Evolutionary conservation across 306 rosid genomes (phyloP), one percentile per base, ranked within the genome.

Genomic region (Gleditsia sinensis): DNA sequence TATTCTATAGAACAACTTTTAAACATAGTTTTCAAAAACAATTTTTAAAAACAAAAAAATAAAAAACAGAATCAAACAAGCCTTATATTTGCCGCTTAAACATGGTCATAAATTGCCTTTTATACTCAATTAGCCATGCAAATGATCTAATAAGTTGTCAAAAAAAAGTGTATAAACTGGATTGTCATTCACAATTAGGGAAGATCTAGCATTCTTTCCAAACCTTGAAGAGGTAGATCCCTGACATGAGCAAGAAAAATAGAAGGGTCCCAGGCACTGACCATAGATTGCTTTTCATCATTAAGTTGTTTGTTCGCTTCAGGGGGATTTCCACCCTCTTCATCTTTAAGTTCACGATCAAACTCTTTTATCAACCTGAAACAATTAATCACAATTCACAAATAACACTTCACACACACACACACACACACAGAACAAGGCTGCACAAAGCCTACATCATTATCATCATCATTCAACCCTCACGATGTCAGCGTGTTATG

Each of bases 251-350:
- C 67, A 9, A 42, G 51, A 48, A 71, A 49, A 42, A 33, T 14
- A 21, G 4, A 42, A 82, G 72, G 60, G 71, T 46, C 64, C 60
- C 7, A 23, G 53, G 33, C 54, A 81, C 88, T 66, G 53, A 90
- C 96, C 92, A 90, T 80, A 7, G 90, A 83, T 76, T 90, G 96
- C 72, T 87, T 87, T 86, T 87, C 96, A 75, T 90, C 96, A 63
- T 87, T 90, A 69, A 90, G 89, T 77, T 87, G 96, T 78, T 90
- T 90, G 63, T 85, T 83, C 82, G 82, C 86, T 39, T 90, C 96
- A n/a, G 92, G 86, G 65, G 96, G 62, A 84, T 83, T 87, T 78
- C 74, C 81, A 59, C 80, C 83, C 80, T 90, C 96, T 76, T 90
- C 96, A 25, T 90, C 92, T 76, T 90, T 90, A 57, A 87, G 60